These are phyloP conservation scores for Oehlia diaphana DNA, from an alignment of 192 early-diverging fungal species.

Conservation along the genomic window DNA sequence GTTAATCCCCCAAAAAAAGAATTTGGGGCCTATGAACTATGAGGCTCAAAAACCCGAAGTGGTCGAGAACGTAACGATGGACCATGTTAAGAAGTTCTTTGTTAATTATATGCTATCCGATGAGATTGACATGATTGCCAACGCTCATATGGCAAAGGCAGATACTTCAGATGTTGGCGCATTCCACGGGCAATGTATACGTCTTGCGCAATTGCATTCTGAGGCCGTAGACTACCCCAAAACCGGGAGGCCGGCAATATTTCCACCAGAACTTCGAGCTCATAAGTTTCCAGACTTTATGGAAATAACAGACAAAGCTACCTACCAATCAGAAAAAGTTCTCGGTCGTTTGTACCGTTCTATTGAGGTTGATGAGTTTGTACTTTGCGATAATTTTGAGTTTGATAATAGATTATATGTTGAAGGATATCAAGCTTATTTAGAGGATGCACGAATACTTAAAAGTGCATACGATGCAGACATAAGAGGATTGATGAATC, in stretches of 20 bases:
- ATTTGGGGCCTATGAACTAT: constrained; percentile 57
- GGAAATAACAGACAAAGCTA: constrained; percentile 55
- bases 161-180: constrained; percentile 53
- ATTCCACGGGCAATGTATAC: constrained; percentile 47
- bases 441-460: constrained; percentile 45
- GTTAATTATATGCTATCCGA: constrained; percentile 65
- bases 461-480: constrained; percentile 55
- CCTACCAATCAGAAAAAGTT: constrained; percentile 56
- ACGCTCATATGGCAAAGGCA: constrained; percentile 65
- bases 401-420: constrained; percentile 46
- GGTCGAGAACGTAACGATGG: constrained; percentile 46
- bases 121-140: constrained; percentile 67
- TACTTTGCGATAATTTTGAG: constrained; percentile 41
- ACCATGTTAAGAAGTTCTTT: constrained; percentile 60
- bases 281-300: constrained; percentile 70
- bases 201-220: constrained; percentile 68
- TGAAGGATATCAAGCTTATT: constrained; percentile 50
- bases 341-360: constrained; percentile 56
- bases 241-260: constrained; percentile 55
- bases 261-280: constrained; percentile 44
- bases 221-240: constrained; percentile 78
- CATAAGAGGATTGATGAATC: constrained; percentile 60
- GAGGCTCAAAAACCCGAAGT: constrained; percentile 33
- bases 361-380: constrained; percentile 43
- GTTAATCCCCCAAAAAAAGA: constrained; percentile 43